Base-by-base conservation (phyloP, 257 asterid genomes). In the Solanum ahanhuiri region DNA sequence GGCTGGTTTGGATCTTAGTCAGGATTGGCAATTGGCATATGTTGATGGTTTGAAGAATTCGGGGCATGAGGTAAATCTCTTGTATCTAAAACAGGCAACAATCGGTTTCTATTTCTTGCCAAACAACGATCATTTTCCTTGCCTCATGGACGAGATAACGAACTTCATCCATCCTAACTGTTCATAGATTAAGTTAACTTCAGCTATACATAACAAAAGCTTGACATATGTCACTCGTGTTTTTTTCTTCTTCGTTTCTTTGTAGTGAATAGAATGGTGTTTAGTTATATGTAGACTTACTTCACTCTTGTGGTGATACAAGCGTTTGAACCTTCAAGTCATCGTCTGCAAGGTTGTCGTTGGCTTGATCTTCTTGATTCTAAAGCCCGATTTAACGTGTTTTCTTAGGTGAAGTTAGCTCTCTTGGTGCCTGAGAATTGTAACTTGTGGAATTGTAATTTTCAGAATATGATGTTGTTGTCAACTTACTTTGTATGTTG, bases 91-190 rank as follows among this genome's bases (percentile, higher is more conserved):
- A 22, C 83, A 93, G 86, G 98, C 98, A 4, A 95, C 98, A 1
- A 93, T 95, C 14, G 98, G 98, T 39, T 95, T 95, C 91, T 95
- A 94, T 60, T 94, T 95, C 94, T 88, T 95, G 92, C 98, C 98
- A 1, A 95, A 95, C 43, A 95, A 94, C 51, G 93, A 93, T 28
- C 95, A 95, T 73, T 95, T 92, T 83, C 91, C 86, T 37, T 73
- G 91, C 87, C 91, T 95, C 77, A 95, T 95, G 95, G 94, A 93
- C 11, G 95, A 93, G 87, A 94, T 95, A 51, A 91, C 87, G 12
- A 45, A 33, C 45, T 88, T 88, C 83, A 81, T 88, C 76, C 89
- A 88, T 87, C 28, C 87, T 48, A 87, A 76, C 87, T 84, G 87
- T 84, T 76, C 48, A 60, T 84, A 83, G 75, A 43, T 58, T 25